Evolutionary conservation across 768 basidiomycete genomes (phyloP).

Genomic region (Hysterangium stoloniferum): DNA sequence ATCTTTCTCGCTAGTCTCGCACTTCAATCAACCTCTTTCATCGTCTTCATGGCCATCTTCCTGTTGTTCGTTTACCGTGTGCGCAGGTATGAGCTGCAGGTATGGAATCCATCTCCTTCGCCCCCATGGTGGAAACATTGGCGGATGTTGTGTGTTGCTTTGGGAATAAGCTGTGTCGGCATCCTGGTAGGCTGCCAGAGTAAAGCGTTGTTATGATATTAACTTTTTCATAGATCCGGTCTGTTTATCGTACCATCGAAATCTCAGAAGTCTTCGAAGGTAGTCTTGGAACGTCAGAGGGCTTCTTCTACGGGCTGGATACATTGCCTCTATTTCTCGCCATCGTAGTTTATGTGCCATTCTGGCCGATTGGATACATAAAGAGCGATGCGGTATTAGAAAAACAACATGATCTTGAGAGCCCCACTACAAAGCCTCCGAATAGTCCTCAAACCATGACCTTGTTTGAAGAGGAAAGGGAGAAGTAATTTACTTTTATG

Average conservation of each 20-base stretch:
- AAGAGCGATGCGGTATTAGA: no score
- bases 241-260: slow-evolving; percentile 37
- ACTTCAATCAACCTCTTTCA: slow-evolving; percentile 47
- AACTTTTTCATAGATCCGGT: slow-evolving; percentile 22
- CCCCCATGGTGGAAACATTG: slow-evolving; percentile 36
- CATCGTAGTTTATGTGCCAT: slow-evolving; percentile 43
- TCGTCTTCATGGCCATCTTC: slow-evolving; percentile 39
- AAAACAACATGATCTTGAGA: no score
- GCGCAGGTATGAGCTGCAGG: slow-evolving; percentile 29
- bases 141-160: slow-evolving; percentile 43
- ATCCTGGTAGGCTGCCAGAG: slow-evolving; percentile 42
- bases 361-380: slow-evolving; percentile 69
- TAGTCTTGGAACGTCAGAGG: slow-evolving; percentile 47
- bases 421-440: no score
- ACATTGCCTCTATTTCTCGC: slow-evolving; percentile 60
- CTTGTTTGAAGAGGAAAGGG: no score
- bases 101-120: slow-evolving; percentile 25
- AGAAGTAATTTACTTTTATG: no score
- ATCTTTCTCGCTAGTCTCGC: slow-evolving; percentile 50
- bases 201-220: background rate
- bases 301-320: slow-evolving; percentile 60
- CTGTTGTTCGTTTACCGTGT: slow-evolving; percentile 43
- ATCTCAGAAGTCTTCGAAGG: slow-evolving; percentile 57
- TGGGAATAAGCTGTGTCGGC: slow-evolving; percentile 50
- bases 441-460: no score